Base-by-base conservation (phyloP, 305 asterid species). In the Fraxinus sp. region DNA sequence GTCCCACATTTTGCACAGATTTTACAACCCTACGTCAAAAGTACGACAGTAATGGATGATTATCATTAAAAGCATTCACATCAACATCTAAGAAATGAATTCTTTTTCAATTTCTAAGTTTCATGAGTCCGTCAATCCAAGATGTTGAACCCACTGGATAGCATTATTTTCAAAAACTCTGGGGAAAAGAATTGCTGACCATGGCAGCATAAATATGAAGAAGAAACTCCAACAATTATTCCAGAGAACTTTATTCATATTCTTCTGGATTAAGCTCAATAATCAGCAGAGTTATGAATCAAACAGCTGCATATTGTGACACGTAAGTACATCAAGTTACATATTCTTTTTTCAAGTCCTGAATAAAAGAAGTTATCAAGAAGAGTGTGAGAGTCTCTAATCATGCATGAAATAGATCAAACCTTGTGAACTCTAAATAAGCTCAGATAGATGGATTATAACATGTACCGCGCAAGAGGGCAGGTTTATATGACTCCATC, bases 1-100 rank as follows among this genome's bases (percentile, higher is more conserved):
- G 88, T n/a, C 94, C 93, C 81, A 78, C 82, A 88, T 77, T 90
- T 86, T 85, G 94, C 76, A 91, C 93, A 82, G 89, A 89, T 88
- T 93, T 95, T 78, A 87, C 85, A 79, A 93, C 95, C 95, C 98
- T 95, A 85, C 85, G 86, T 82, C 49, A 83, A 35, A 80, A 30
- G 75, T 72, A 85, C 73, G 73, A 41, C 62, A 24, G 68, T 20
- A 78, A 18, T n/a, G 62, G 84, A 77, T 82, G 78, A 82, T 37
- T 73, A 77, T 79, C 79, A 79, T 26, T 75, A 26, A 77, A 78
- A 41, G 20, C 79, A 72, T 72, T 72, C 46, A 16, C 46, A 33
- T 72, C 39, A 33, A 33, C 14, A 35, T 76, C 78, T 66, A 33
- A 73, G 75, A 68, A 49, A 32, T 68, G 41, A 1, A 13, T 72